A percentile compares a stretch with the other conserved stretches of the same genome.
These are phyloP conservation scores for Tanacetum coccineum DNA, from an alignment of 129 eudicot genomes.

Conservation along the genomic window DNA sequence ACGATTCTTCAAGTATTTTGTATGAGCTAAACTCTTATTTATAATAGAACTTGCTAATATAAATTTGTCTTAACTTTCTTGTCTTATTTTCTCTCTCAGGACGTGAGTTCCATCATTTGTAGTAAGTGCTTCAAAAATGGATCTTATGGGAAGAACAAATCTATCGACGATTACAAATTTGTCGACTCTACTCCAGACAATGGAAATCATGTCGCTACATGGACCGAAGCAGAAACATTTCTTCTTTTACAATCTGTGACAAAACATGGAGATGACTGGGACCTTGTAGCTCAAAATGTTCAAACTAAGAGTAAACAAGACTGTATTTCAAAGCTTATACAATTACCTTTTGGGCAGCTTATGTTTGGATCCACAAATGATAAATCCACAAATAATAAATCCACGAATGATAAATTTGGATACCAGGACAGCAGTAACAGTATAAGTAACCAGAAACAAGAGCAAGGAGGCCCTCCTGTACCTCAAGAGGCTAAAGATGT, in stretches of 20 bases:
- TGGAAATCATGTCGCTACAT: conserved; percentile 30
- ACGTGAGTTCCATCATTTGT: conserved; percentile 50
- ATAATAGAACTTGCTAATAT: background rate
- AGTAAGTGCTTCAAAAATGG: conserved; percentile 69
- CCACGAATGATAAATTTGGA: conserved; percentile 37
- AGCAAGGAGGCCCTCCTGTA: conserved; percentile 32
- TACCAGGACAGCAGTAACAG: conserved; percentile 33
- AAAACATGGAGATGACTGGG: conserved; percentile 97
- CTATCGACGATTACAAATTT: conserved; percentile 64
- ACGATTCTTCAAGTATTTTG: too few relatives aligned
- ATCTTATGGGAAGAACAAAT: conserved; percentile 52
- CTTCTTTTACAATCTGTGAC: conserved; percentile 84
- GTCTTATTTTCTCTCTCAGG: conserved; percentile 44
- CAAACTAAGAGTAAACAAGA: conserved; percentile 76
- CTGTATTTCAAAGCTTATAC: conserved; percentile 84
- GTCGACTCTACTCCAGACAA: conserved; percentile 29
- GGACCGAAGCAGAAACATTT: conserved; percentile 94
- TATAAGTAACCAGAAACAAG: conserved; percentile 28
- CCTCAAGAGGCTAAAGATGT: conserved; percentile 35
- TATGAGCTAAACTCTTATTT: too few relatives aligned
- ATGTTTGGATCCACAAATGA: conserved; percentile 63
- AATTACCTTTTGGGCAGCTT: conserved; percentile 92
- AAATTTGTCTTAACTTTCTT: background rate
- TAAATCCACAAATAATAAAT: conserved; percentile 42
- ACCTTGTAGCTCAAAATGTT: conserved; percentile 73